A percentile compares a stretch with the other conserved stretches of the same genome.
Conservation (phyloP, 352 stramenopile genomes). For the Phytopythium helicoides region DNA sequence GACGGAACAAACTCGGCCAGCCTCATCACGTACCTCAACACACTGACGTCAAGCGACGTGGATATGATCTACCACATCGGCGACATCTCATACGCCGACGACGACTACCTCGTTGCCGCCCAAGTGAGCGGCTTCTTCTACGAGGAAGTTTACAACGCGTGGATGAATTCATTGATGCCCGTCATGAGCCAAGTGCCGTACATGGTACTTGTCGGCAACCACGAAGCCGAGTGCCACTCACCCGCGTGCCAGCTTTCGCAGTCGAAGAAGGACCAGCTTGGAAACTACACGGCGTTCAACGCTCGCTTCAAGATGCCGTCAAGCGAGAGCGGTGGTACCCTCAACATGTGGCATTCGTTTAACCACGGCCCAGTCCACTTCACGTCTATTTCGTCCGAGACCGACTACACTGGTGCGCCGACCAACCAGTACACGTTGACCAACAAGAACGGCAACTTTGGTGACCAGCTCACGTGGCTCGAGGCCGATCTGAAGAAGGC, state of each 20-base stretch:
- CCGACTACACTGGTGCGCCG: conserved; percentile 39
- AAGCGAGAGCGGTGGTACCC: conserved; percentile 39
- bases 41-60: conserved; percentile 23
- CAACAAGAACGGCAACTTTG: conserved; percentile 41
- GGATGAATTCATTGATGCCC: conserved; percentile 63
- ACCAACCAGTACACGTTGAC: conserved; percentile 29
- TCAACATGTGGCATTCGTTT: conserved; percentile 91
- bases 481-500: conserved; percentile 60
- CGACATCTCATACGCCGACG: conserved; percentile 56
- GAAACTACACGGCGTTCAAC: conserved; percentile 87
- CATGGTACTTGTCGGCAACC: conserved; percentile 85
- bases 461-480: conserved; percentile 46
- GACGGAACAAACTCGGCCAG: conserved; percentile 31
- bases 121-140: conserved; percentile 72
- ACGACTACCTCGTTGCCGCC: conserved; percentile 18
- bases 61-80: conserved; percentile 74
- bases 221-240: conserved; percentile 88
- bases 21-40: conserved; percentile 42
- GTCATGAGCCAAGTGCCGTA: conserved; percentile 66
- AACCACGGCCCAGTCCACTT: conserved; percentile 82
- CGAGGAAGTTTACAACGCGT: conserved; percentile 86
- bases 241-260: conserved; percentile 47
- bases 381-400: conserved; percentile 82
- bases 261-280: conserved; percentile 47
- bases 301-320: conserved; percentile 85